These are phyloP conservation scores for Lizonia empirigonia DNA, from an alignment of 2,329 filamentous ascomycete genomes.

Conservation along the genomic window DNA sequence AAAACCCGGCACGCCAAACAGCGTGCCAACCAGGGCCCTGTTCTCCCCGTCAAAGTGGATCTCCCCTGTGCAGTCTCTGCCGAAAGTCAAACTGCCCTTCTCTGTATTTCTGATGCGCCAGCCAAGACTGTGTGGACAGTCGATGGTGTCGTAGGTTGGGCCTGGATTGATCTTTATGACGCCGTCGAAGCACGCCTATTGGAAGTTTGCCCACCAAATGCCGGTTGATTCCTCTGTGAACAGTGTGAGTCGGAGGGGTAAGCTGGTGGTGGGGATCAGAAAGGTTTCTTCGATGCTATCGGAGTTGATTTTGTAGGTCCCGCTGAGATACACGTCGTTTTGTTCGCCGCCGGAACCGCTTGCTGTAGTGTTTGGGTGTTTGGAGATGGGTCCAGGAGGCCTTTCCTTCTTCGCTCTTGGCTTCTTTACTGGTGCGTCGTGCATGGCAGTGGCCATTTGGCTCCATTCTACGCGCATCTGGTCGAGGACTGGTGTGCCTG, in stretches of 20 bases:
- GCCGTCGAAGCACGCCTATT: slow-evolving; percentile 51
- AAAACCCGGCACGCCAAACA: slow-evolving; percentile 36
- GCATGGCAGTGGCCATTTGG: neutral
- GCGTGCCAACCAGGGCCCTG: neutral
- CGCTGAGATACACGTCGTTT: slow-evolving; percentile 46
- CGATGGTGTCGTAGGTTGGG: slow-evolving; percentile 15
- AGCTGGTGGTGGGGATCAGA: slow-evolving; percentile 21
- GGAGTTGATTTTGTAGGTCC: slow-evolving; percentile 51
- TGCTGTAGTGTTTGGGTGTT: too few species aligned
- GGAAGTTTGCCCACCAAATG: slow-evolving; percentile 56
- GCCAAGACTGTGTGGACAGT: slow-evolving; percentile 16
- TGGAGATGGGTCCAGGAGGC: neutral
- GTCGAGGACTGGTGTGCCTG: neutral
- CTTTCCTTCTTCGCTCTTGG: neutral
- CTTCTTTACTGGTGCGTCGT: slow-evolving; percentile 9
- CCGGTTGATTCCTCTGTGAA: slow-evolving; percentile 28
- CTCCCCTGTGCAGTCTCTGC: slow-evolving; percentile 41
- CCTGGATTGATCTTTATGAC: slow-evolving; percentile 49
- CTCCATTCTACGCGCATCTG: neutral
- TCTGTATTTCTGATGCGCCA: slow-evolving; percentile 44
- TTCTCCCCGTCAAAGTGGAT: slow-evolving; percentile 33
- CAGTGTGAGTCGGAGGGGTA: slow-evolving; percentile 49
- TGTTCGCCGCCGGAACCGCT: neutral
- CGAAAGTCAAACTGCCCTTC: slow-evolving; percentile 34
- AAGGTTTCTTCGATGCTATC: slow-evolving; percentile 17